These are phyloP conservation scores for Tetraselmis chui DNA, from an alignment of 139 green algal genomes.

Conservation along the genomic window DNA sequence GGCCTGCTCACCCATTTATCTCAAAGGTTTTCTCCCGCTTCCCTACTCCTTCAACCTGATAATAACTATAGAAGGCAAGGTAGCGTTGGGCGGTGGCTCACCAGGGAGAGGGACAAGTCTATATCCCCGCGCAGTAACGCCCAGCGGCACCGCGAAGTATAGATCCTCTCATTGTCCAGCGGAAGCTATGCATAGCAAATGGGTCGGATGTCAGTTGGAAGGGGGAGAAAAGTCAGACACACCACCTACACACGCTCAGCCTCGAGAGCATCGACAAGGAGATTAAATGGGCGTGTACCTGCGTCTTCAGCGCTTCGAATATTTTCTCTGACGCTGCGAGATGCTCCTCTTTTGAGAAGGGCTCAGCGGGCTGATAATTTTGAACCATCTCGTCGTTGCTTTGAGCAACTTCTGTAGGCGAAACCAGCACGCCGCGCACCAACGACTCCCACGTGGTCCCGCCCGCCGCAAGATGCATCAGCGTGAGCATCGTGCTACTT, in stretches of 20 bases:
- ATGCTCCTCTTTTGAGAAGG: neutral
- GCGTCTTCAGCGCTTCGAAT: too few species aligned
- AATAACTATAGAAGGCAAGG: neutral
- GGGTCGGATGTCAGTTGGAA: too few species aligned
- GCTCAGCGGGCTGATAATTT: neutral
- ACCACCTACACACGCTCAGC: too few species aligned
- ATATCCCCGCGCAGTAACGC: constrained; percentile 28
- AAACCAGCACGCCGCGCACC: neutral
- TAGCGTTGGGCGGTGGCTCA: neutral
- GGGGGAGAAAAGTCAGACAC: too few species aligned
- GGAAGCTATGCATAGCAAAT: too few species aligned
- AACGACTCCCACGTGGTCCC: neutral
- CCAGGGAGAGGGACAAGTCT: constrained; percentile 24
- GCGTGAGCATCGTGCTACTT: neutral
- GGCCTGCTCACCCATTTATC: constrained; percentile 18
- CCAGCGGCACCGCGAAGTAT: constrained; percentile 24
- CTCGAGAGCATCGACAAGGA: too few species aligned
- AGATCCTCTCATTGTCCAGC: constrained; percentile 19
- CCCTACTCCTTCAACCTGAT: neutral
- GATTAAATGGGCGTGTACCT: too few species aligned
- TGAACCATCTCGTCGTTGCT: neutral
- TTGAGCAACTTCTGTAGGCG: neutral
- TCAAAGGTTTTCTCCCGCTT: constrained; percentile 2
- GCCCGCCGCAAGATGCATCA: neutral
- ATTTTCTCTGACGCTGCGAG: neutral